Conservation (phyloP, 1,284 basidiomycete species). For the Sanghuangporus sanghuang region DNA sequence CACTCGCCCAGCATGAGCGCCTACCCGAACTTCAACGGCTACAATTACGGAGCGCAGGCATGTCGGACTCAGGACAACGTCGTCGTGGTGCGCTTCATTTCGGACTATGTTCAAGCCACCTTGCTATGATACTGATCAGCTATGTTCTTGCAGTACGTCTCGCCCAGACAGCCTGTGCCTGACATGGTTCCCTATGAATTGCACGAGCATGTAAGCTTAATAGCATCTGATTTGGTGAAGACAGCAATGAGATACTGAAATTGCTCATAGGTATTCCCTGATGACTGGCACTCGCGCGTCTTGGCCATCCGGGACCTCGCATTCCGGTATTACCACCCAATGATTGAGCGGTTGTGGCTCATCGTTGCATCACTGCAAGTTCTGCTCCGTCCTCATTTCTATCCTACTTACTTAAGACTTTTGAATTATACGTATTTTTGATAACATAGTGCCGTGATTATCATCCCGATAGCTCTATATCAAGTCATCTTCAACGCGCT, state of each 20-base stretch:
- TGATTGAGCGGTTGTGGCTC: constrained; percentile 42
- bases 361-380: constrained; percentile 37
- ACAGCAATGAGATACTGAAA: background rate
- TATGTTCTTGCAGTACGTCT: constrained; percentile 27
- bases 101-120: background rate
- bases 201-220: constrained; percentile 24
- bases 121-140: background rate
- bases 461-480: constrained; percentile 38
- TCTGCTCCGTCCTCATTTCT: background rate
- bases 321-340: constrained; percentile 39
- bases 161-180: constrained; percentile 26
- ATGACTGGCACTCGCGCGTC: constrained; percentile 41
- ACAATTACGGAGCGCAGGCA: constrained; percentile 6
- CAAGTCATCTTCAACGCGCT: constrained; percentile 30
- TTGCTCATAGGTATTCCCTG: constrained; percentile 34
- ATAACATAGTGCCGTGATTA: constrained; percentile 32
- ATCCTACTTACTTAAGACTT: background rate
- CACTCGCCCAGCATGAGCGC: background rate
- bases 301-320: constrained; percentile 34
- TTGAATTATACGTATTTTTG: background rate
- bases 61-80: constrained; percentile 10
- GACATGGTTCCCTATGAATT: constrained; percentile 32
- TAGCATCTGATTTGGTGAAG: background rate
- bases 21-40: constrained; percentile 13
- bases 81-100: constrained; percentile 8